These are phyloP conservation scores for Saxispiralis lemnorum DNA, from an alignment of 495 filamentous ascomycete species.

Conservation along the genomic window DNA sequence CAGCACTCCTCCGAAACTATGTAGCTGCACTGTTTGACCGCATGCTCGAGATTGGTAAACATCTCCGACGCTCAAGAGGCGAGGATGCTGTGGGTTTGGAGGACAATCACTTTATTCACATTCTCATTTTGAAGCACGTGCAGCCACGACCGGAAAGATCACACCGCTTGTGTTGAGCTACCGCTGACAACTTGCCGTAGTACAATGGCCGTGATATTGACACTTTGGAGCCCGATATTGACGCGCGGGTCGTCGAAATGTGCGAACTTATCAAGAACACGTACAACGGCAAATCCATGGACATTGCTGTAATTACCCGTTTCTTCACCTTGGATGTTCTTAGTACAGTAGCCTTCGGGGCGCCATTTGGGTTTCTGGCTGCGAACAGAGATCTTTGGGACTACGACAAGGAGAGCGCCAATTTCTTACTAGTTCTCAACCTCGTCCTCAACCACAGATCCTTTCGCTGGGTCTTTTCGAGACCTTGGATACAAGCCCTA, in stretches of 20 bases:
- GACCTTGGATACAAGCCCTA: constrained; percentile 13
- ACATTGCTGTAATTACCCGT: constrained; percentile 25
- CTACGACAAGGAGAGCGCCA: constrained; percentile 26
- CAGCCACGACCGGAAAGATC: too few species aligned
- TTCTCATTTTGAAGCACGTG: too few species aligned
- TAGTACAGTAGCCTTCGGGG: constrained; percentile 27
- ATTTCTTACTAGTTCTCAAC: constrained; percentile 16
- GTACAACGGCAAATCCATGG: constrained; percentile 26
- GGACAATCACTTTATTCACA: too few species aligned
- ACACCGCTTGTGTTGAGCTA: too few species aligned
- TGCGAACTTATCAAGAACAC: constrained; percentile 17
- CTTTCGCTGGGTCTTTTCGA: constrained; percentile 15
- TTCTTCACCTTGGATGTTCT: constrained; percentile 34
- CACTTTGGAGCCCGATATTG: constrained; percentile 16
- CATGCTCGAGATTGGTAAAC: too few species aligned
- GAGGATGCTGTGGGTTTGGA: too few species aligned
- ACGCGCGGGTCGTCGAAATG: constrained; percentile 15
- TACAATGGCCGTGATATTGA: constrained; percentile 20
- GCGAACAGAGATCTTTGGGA: constrained; percentile 33
- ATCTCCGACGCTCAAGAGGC: too few species aligned
- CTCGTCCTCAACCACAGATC: constrained; percentile 14
- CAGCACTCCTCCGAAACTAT: too few species aligned
- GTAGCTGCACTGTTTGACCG: too few species aligned
- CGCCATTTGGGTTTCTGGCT: constrained; percentile 26
- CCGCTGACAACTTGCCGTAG: too few species aligned